Conservation (phyloP, 2,329 filamentous ascomycete species). For the Claviceps purpurea region DNA sequence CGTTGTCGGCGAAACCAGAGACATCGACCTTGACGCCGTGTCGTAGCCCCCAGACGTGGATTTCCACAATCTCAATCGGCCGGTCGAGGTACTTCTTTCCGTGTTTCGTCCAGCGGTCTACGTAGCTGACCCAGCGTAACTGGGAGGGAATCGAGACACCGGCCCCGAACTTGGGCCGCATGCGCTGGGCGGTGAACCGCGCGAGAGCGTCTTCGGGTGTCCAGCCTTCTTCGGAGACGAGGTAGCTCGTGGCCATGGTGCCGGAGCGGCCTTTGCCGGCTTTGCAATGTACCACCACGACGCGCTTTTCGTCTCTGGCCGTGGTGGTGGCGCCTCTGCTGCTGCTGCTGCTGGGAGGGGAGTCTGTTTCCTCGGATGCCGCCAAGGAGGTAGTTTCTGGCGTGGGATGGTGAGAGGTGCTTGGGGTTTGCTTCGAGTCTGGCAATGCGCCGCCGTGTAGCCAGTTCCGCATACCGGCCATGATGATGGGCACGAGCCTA, state of each 20-base stretch:
- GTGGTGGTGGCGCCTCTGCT: not conserved
- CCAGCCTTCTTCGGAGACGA: slow-evolving; percentile 73
- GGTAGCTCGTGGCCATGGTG: slow-evolving; percentile 73
- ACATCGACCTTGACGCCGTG: slow-evolving; percentile 80
- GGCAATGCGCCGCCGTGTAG: slow-evolving; percentile 39
- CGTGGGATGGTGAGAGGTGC: not conserved
- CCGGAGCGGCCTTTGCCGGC: slow-evolving; percentile 91
- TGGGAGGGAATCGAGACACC: slow-evolving; percentile 93
- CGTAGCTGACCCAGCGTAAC: slow-evolving; percentile 73
- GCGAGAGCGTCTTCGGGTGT: slow-evolving; percentile 37
- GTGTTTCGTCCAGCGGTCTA: slow-evolving; percentile 67
- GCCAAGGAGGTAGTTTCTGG: not conserved
- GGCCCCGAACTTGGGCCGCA: slow-evolving; percentile 77
- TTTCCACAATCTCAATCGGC: slow-evolving; percentile 70
- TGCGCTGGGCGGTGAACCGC: slow-evolving; percentile 64
- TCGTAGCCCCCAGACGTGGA: slow-evolving; percentile 80
- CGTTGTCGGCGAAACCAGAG: slow-evolving; percentile 78
- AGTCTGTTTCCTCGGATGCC: slow-evolving; percentile 14
- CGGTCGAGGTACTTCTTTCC: slow-evolving; percentile 73
- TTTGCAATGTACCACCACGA: slow-evolving; percentile 92
- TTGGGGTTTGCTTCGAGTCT: not conserved
- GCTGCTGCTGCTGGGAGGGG: not conserved
- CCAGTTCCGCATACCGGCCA: slow-evolving; percentile 91
- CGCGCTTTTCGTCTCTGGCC: slow-evolving; percentile 34
- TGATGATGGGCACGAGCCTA: slow-evolving; percentile 70